Evolutionary conservation across 805 yeast genomes (phyloP), one percentile per base, ranked within the genome.

Genomic region (Diddensiella caesifluorescens): DNA sequence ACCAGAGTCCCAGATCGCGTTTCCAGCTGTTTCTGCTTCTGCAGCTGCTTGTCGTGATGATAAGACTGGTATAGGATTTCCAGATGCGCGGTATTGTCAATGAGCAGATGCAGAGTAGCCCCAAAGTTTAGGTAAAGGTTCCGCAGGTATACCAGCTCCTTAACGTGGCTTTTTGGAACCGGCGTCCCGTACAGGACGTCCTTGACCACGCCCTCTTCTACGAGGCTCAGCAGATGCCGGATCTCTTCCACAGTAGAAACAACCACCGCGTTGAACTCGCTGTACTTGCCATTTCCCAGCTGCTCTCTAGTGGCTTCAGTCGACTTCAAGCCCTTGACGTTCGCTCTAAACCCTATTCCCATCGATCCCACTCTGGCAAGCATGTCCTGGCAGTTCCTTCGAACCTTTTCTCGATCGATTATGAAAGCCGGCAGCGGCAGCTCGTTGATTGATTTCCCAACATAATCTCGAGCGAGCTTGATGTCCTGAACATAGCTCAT

Each of bases 241-340:
- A 82, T 82, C 60, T 83, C 94, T 31, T 64, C 67, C 30, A 82
- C 52, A 1, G 92, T 83, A 1, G 87, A 79, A 1, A 81, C 83
- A 4, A 83, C 75, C 21, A 82, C 68, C 6, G 35, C 25, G 12
- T 26, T 27, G 13, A 12, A 25, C 13, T 21, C 23, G 35, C 15
- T 12, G 25, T 10, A 29, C 34, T 70, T 65, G 38, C 37, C 38
- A 25, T 27, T 27, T 1, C 66, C 79, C 55, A 79, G 57, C 60
- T 79, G 82, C 35, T 73, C 58, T 16, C 61, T 51, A 2, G 77
- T 63, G 5, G 83, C 88, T 49, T 78, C 81, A 5, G 68, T 49
- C 0, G 83, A 73, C 56, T 83, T 83, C 57, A 81, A 86, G 0
- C 90, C 83, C 57, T 83, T 84, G 20, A 83, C 75, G 56, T 82